Evolutionary conservation across 2,329 filamentous ascomycete genomes (phyloP), one percentile per base, ranked within the genome.

Genomic region (Colletotrichum orbiculare): DNA sequence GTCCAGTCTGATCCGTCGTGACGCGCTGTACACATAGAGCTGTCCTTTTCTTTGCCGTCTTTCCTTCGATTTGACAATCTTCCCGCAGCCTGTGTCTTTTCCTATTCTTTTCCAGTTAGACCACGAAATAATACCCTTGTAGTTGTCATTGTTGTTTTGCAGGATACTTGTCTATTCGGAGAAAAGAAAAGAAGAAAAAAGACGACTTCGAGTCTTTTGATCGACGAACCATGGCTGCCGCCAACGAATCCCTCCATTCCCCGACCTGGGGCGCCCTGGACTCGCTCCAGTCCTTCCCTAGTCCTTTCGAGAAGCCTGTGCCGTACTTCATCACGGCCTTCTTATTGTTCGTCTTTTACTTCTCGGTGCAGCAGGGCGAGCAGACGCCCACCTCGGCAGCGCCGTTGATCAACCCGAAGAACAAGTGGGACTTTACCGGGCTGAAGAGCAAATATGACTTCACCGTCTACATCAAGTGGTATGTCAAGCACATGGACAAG

Each of bases 251-350:
- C 17, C 53, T 53, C 17, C 34, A 54, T 34, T 56, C 42, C 11
- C 62, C 62, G 37, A 55, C 62, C 12, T 65, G 62, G 62, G 62
- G 58, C 1, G 46, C 62, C 8, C 62, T 65, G 35, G 58, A 65
- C 46, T 56, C 58, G 7, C 47, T 65, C 9, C 62, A 65, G 53
- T 58, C 62, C 33, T 52, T 65, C 33, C 62, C 62, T 8, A 49
- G 62, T 13, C 62, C 62, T 8, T 15, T 65, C 4, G 62, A 65
- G 33, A 65, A 65, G 52, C 62, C 62, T 11, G 52, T 65, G 2
- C 62, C 62, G 37, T 65, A 65, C 41, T 65, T 65, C 58, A 62
- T 65, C 15, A 65, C 62, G 1, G 62, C 41, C 3, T 65, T 65
- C 11, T 17, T 65, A 1, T 37, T 65, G 4, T 65, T 65, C 11